phyloP scores from a whole-genome alignment of 139 green algal species.

The Coccomyxa sp. region DNA sequence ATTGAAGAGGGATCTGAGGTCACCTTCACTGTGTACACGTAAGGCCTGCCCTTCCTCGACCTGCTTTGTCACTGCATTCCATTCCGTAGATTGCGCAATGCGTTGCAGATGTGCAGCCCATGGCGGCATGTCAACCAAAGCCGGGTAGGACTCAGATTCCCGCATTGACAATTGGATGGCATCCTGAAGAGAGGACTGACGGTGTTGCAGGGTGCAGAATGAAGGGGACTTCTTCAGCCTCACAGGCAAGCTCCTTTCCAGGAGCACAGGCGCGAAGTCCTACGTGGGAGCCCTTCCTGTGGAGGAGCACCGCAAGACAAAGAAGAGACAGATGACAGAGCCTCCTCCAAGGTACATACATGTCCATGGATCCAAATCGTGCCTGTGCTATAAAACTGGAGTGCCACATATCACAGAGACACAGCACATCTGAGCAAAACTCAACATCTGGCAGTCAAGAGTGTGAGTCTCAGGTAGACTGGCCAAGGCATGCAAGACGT shows the following conservation, averaged over 20 bases:
- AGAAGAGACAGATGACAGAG: no score
- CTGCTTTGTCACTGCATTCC: neutral
- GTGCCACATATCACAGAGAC: no score
- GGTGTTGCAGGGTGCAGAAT: constrained; percentile 2
- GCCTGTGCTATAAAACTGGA: no score
- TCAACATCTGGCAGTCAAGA: no score
- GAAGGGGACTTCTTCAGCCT: constrained; percentile 28
- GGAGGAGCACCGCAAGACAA: neutral
- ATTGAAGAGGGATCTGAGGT: constrained; percentile 25
- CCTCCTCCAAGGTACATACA: no score
- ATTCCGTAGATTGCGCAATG: neutral
- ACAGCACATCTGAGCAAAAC: no score
- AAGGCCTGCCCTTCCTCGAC: neutral
- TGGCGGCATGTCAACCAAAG: neutral
- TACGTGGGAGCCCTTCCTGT: neutral
- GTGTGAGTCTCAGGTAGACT: no score
- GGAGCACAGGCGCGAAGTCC: neutral
- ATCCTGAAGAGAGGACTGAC: neutral
- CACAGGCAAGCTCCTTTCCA: constrained; percentile 16
- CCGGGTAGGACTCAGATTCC: no score
- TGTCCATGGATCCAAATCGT: no score
- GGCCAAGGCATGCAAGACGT: no score
- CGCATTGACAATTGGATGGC: neutral
- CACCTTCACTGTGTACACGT: constrained; percentile 23
- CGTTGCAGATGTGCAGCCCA: neutral